Conservation (phyloP, 495 filamentous ascomycete species). For the Clohesyomyces aquaticus region DNA sequence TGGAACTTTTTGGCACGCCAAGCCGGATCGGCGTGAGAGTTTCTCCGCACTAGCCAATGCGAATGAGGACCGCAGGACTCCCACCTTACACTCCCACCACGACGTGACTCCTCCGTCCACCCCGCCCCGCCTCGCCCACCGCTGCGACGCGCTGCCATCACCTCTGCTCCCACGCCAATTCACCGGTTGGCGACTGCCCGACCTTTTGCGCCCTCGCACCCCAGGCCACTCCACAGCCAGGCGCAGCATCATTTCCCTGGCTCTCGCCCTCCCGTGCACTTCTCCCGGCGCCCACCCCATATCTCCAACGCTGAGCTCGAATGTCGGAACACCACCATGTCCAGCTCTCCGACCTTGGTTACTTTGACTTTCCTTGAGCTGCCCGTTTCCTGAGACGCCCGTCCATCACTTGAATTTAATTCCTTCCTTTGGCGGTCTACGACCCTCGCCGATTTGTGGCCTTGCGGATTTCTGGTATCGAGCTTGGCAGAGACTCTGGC, state of each 20-base stretch:
- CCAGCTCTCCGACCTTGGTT: slow-evolving; percentile 44
- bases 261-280: neutral
- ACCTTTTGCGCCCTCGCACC: too few species aligned
- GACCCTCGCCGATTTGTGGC: slow-evolving; percentile 12
- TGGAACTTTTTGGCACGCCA: neutral
- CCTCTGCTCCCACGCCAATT: slow-evolving; percentile 4
- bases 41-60: neutral
- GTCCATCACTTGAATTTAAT: slow-evolving; percentile 31
- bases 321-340: slow-evolving; percentile 49
- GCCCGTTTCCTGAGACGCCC: slow-evolving; percentile 41
- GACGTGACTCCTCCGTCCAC: neutral
- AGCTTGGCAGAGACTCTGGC: slow-evolving; percentile 12
- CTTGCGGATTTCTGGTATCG: slow-evolving; percentile 19
- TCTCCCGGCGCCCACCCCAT: slow-evolving; percentile 1
- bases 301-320: slow-evolving; percentile 27
- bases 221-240: slow-evolving; percentile 20
- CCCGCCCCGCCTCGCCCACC: slow-evolving; percentile 10
- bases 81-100: slow-evolving; percentile 8
- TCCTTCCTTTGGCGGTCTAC: slow-evolving; percentile 34
- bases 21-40: neutral
- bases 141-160: slow-evolving; percentile 12
- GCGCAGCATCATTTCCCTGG: slow-evolving; percentile 22
- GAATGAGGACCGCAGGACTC: neutral
- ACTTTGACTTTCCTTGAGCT: slow-evolving; percentile 51
- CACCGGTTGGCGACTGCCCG: slow-evolving; percentile 13